Base-by-base conservation (phyloP, 441 rosid genomes). In the Corymbia calophylla region DNA sequence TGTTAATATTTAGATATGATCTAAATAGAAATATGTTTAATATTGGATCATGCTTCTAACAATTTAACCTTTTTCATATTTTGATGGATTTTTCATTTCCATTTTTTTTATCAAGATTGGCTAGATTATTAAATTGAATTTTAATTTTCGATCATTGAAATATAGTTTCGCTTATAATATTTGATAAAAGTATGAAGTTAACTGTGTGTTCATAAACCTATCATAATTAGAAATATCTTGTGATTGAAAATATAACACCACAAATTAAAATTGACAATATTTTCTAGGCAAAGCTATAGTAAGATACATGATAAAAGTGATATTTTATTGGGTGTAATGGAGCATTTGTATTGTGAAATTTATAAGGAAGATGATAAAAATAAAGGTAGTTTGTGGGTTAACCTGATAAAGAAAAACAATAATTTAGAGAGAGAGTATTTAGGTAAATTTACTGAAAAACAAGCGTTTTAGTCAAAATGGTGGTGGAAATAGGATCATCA, bases 151-250 rank as follows among this genome's bases (percentile, higher is more conserved):
- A 58, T n/a, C 10, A 58, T 58, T 58, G 3, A 58, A 58, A 58
- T 58, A 58, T 58, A 58, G 14, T 25, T 58, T 58, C 25, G 14
- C 25, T 58, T 14, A 58, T 23, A 58, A 58, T 58, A 25, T 58
- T 58, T 58, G 64, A 58, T 0, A 58, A 58, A 58, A 58, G 12
- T 25, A 25, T 9, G 14, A 25, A 58, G 0, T 58, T 58, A 25
- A 58, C 11, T 25, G 3, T 58, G 64, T 10, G 0, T 58, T 25
- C 25, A 10, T 58, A 10, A 58, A 29, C n/a, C n/a, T 58, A 0
- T 25, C 64, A 0, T 58, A 10, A 25, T 9, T 58, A 58, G 64
- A 58, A 58, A 58, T 25, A 58, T 58, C n/a, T 58, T 25, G 64
- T 10, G 64, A 58, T 6, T 58, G 7, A 25, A 58, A 58, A 9